A percentile compares a stretch with the other conserved stretches of the same genome.
Conservation (phyloP, 1,139 yeast genomes). For the Scheffersomyces segobiensis region DNA sequence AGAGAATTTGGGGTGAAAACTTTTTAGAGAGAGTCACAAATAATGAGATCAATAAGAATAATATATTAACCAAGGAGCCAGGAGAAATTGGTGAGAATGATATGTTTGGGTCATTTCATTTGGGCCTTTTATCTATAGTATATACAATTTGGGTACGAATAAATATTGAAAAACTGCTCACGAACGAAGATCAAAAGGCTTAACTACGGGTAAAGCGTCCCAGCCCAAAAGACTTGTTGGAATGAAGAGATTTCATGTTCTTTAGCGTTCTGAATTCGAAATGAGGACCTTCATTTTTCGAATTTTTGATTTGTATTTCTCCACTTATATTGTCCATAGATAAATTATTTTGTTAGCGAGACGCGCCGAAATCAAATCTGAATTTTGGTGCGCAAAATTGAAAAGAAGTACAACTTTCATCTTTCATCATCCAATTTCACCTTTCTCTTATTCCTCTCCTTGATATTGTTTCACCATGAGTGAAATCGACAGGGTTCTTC, state of each 20-base stretch:
- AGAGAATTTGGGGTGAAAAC: background rate
- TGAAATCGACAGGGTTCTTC: slow-evolving; percentile 42
- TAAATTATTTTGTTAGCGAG: background rate
- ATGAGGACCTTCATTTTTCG: too few relatives aligned
- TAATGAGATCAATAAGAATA: background rate
- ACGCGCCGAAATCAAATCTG: background rate
- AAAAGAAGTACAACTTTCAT: background rate
- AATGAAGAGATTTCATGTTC: too few relatives aligned
- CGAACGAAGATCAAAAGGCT: background rate
- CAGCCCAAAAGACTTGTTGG: background rate
- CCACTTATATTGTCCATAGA: background rate
- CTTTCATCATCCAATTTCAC: background rate
- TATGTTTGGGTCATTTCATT: background rate
- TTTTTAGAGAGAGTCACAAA: background rate
- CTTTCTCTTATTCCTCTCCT: background rate
- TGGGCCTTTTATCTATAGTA: background rate
- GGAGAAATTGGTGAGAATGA: background rate
- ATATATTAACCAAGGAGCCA: slow-evolving; percentile 3
- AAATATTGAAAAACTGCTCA: background rate
- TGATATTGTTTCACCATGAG: background rate
- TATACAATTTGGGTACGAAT: background rate
- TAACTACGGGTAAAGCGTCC: background rate
- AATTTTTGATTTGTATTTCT: background rate
- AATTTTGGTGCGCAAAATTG: background rate
- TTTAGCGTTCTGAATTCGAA: too few relatives aligned